Evolutionary conservation across 2,329 filamentous ascomycete genomes (phyloP).

Genomic region (Penicillium sclerotiorum): DNA sequence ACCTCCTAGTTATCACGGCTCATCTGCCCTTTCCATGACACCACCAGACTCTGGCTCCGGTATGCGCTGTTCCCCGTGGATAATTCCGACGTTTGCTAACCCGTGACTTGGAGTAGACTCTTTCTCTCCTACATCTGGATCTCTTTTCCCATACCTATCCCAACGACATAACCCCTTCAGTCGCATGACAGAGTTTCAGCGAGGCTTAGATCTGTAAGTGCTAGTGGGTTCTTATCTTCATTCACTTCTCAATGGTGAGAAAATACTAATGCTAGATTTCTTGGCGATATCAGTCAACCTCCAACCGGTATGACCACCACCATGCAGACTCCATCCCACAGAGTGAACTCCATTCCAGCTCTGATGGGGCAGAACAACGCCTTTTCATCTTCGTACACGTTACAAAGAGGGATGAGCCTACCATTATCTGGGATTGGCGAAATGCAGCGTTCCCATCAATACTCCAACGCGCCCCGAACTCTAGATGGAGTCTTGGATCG

Average conservation of each 20-base stretch:
- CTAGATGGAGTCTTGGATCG: constrained; percentile 37
- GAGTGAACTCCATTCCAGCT: constrained; percentile 30
- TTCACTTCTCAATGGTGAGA: background rate
- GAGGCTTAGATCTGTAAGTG: constrained; percentile 46
- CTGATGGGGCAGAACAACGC: constrained; percentile 44
- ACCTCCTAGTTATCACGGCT: constrained; percentile 53
- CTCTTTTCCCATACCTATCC: constrained; percentile 37
- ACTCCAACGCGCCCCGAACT: constrained; percentile 35
- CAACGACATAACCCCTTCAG: constrained; percentile 36
- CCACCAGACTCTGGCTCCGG: constrained; percentile 58
- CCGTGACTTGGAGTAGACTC: constrained; percentile 32
- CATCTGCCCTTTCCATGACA: constrained; percentile 54
- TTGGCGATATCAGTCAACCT: constrained; percentile 45
- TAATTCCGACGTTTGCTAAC: constrained; percentile 15
- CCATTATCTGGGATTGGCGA: constrained; percentile 36
- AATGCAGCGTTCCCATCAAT: constrained; percentile 36
- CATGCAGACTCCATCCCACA: constrained; percentile 34
- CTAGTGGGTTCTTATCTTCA: too few species aligned
- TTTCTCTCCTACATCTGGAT: constrained; percentile 35
- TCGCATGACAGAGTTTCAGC: constrained; percentile 42
- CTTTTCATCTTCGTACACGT: constrained; percentile 38
- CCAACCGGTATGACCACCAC: constrained; percentile 49
- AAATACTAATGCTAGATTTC: background rate
- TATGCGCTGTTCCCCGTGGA: constrained; percentile 43
- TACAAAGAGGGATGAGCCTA: constrained; percentile 35